phyloP scores from a whole-genome alignment of 331 rosid genomes.

The Rhamnella rubrinervis region DNA sequence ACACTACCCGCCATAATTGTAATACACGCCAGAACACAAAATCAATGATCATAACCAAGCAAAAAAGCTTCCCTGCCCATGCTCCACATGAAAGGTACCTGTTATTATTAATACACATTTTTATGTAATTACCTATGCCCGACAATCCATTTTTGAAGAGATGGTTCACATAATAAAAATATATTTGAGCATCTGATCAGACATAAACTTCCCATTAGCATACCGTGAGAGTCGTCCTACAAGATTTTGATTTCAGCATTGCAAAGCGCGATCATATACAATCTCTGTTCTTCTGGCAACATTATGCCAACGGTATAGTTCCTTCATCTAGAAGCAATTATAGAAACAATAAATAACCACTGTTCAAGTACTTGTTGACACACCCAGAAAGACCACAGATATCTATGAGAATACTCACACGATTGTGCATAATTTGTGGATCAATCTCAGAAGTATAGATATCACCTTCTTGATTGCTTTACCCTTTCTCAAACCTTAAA shows the following conservation, averaged over 20 bases:
- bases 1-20: conserved; percentile 69
- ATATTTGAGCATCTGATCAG: neutral
- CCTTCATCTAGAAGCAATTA: conserved; percentile 45
- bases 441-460: conserved; percentile 44
- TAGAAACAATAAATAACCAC: conserved; percentile 14
- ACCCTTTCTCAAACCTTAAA: too few relatives aligned
- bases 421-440: conserved; percentile 53
- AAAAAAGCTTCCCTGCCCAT: conserved; percentile 85
- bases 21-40: conserved; percentile 71
- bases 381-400: neutral
- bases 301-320: conserved; percentile 83
- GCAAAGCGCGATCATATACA: conserved; percentile 71
- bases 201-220: conserved; percentile 10
- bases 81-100: conserved; percentile 83
- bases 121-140: too few relatives aligned
- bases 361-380: conserved; percentile 11
- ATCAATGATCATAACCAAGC: conserved; percentile 83
- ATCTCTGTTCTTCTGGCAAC: conserved; percentile 76
- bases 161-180: neutral
- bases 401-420: conserved; percentile 35
- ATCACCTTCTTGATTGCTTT: conserved; percentile 67
- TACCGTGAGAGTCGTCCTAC: conserved; percentile 66
- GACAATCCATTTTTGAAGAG: neutral
- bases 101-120: too few relatives aligned
- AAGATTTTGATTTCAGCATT: conserved; percentile 62